phyloP scores from a whole-genome alignment of 768 basidiomycete species.

The Clathrus columnatus region DNA sequence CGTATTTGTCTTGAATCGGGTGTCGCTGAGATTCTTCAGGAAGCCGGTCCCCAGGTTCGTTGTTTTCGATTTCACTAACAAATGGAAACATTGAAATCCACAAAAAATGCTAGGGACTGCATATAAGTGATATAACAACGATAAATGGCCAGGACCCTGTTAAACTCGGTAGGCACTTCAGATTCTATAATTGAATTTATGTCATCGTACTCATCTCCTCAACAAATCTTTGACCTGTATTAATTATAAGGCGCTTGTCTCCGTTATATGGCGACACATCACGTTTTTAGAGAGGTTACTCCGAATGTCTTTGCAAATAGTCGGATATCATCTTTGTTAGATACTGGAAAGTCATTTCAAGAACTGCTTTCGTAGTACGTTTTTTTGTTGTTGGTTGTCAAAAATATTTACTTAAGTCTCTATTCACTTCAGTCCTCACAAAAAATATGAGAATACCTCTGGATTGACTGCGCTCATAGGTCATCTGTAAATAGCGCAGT shows the following conservation, averaged over 20 bases:
- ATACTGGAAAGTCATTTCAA: constrained; percentile 22
- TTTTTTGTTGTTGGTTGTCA: background rate
- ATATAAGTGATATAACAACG: too few species aligned
- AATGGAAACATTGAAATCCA: background rate
- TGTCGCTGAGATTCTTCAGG: constrained; percentile 33
- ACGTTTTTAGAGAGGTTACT: constrained; percentile 24
- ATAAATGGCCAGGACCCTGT: background rate
- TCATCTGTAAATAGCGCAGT: constrained; percentile 16
- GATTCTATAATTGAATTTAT: too few species aligned
- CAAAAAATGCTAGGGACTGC: constrained; percentile 3
- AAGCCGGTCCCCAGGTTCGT: constrained; percentile 28
- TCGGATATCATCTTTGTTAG: constrained; percentile 20
- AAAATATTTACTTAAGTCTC: background rate
- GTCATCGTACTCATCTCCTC: too few species aligned
- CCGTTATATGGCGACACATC: constrained; percentile 21
- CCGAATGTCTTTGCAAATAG: constrained; percentile 24
- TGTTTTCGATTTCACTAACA: background rate
- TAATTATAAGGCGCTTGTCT: constrained; percentile 21
- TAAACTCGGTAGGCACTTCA: constrained; percentile 5
- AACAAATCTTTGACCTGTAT: too few species aligned
- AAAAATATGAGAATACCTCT: constrained; percentile 17
- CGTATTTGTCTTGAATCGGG: constrained; percentile 23
- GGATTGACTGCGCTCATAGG: constrained; percentile 18
- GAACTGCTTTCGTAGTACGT: constrained; percentile 22
- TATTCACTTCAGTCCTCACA: constrained; percentile 8